phyloP scores from a whole-genome alignment of 495 filamentous ascomycete genomes.

The Aspergillus funiculosus region DNA sequence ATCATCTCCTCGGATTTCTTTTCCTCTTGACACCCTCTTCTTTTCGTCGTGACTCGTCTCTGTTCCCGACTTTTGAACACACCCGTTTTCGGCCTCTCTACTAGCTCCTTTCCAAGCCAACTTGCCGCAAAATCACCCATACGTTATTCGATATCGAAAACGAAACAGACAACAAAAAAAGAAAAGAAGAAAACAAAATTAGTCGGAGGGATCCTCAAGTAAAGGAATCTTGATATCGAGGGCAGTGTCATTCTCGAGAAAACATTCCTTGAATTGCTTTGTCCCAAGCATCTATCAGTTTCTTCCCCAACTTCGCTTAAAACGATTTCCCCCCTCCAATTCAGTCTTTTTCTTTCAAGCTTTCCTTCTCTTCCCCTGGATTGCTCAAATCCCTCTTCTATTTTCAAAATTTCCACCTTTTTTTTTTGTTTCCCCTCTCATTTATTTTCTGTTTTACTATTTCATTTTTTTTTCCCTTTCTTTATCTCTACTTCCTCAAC shows the following conservation, averaged over 20 bases:
- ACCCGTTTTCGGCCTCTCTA: slow-evolving; percentile 19
- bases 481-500: slow-evolving; percentile 14
- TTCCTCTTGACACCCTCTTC: slow-evolving; percentile 6
- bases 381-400: too few relatives aligned
- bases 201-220: slow-evolving; percentile 1
- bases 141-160: background rate
- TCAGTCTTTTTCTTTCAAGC: slow-evolving; percentile 12
- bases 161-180: slow-evolving; percentile 6
- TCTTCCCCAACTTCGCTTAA: slow-evolving; percentile 20
- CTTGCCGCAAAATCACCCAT: slow-evolving; percentile 1
- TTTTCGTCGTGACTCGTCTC: slow-evolving; percentile 5
- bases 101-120: slow-evolving; percentile 7
- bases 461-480: slow-evolving; percentile 13
- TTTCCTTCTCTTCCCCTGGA: slow-evolving; percentile 12
- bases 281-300: slow-evolving; percentile 15
- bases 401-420: too few relatives aligned
- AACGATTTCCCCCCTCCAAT: slow-evolving; percentile 11
- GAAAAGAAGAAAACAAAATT: slow-evolving; percentile 3
- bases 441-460: slow-evolving; percentile 8
- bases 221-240: background rate
- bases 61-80: slow-evolving; percentile 12
- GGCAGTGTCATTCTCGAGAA: background rate
- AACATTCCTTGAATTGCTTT: slow-evolving; percentile 21
- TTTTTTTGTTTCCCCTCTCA: slow-evolving; percentile 11
- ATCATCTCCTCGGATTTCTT: slow-evolving; percentile 1